Evolutionary conservation across 164 flowering plant species (phyloP).

Genomic region (Annona squamosa): DNA sequence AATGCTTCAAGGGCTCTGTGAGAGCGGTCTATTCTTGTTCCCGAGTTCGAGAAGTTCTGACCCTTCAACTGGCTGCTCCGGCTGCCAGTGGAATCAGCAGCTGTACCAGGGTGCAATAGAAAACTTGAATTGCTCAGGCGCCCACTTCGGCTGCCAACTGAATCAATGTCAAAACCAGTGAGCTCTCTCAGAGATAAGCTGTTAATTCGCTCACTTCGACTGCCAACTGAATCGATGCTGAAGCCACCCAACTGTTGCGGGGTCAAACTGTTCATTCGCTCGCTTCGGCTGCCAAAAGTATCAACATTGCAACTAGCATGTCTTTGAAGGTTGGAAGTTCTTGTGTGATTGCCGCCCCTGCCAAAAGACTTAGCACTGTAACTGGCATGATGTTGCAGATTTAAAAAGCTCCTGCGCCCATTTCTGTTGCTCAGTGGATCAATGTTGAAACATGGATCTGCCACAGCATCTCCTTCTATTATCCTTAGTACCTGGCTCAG

Average conservation of each 20-base stretch:
- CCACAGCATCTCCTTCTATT: constrained; percentile 55
- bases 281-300: constrained; percentile 61
- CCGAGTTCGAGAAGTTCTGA: constrained; percentile 21
- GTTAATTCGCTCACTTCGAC: constrained; percentile 56
- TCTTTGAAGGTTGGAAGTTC: constrained; percentile 30
- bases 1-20: constrained; percentile 50
- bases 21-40: constrained; percentile 33
- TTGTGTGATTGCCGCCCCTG: constrained; percentile 55
- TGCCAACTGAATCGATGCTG: constrained; percentile 45
- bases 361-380: constrained; percentile 47
- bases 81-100: constrained; percentile 48
- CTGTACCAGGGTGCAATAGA: constrained; percentile 13
- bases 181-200: constrained; percentile 25
- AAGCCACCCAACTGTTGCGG: constrained; percentile 18
- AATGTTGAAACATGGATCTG: constrained; percentile 25
- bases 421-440: constrained; percentile 59
- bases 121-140: constrained; percentile 41
- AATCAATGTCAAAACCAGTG: constrained; percentile 29
- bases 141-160: constrained; percentile 65
- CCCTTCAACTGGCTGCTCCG: constrained; percentile 54
- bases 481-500: constrained; percentile 52
- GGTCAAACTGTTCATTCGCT: constrained; percentile 42
- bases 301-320: constrained; percentile 34
- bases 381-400: constrained; percentile 25
- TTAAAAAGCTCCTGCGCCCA: constrained; percentile 46